These are phyloP conservation scores for Schizophyllum commune DNA, from an alignment of 1,284 basidiomycete genomes.

Conservation along the genomic window DNA sequence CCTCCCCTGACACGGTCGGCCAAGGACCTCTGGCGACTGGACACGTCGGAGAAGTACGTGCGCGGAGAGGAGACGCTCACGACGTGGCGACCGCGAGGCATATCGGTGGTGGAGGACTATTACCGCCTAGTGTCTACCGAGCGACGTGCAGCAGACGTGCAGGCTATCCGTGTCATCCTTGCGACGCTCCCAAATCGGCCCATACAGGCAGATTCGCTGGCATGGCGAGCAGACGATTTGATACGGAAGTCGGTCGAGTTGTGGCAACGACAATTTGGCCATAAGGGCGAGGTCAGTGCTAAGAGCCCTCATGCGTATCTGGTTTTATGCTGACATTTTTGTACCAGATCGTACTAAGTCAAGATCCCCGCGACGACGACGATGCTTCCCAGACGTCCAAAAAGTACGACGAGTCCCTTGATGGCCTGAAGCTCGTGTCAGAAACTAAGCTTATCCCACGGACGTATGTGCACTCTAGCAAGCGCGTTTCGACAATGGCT, in stretches of 20 bases:
- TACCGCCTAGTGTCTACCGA: conserved; percentile 63
- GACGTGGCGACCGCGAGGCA: conserved; percentile 81
- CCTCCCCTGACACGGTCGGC: conserved; percentile 84
- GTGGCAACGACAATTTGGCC: conserved; percentile 81
- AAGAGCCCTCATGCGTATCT: conserved; percentile 1
- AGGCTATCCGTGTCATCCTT: conserved; percentile 77
- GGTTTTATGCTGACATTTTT: conserved; percentile 9
- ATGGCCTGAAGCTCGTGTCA: conserved; percentile 62
- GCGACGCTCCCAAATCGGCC: conserved; percentile 43
- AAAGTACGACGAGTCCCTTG: conserved; percentile 34
- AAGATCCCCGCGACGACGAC: conserved; percentile 53
- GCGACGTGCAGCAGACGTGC: conserved; percentile 78
- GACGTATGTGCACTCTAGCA: conserved; percentile 39
- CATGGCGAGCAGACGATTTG: conserved; percentile 58
- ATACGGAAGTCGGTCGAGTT: conserved; percentile 59
- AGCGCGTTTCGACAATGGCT: neutral
- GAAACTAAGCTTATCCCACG: conserved; percentile 64
- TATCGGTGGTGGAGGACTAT: conserved; percentile 85
- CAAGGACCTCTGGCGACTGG: conserved; percentile 88
- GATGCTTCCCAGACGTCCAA: conserved; percentile 32
- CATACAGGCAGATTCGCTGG: conserved; percentile 42
- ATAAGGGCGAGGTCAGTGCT: conserved; percentile 58
- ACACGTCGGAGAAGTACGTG: conserved; percentile 92
- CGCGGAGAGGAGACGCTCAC: conserved; percentile 82
- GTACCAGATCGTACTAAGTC: conserved; percentile 66